Base-by-base conservation (phyloP, 345 rosid genomes). In the Pistacia vera region DNA sequence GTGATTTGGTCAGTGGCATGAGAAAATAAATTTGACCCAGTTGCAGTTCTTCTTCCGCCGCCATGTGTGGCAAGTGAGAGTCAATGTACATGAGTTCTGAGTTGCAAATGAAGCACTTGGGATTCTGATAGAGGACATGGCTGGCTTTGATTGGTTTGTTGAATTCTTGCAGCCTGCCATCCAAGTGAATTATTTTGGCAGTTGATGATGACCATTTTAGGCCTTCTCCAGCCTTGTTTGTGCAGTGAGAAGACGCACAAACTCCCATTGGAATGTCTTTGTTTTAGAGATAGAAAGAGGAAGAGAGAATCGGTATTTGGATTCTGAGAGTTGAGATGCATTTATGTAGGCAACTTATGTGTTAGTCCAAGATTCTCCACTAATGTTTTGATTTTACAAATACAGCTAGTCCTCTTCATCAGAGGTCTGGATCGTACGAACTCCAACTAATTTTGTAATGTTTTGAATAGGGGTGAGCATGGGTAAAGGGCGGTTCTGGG, bases 21-120 rank as follows among this genome's bases (percentile, higher is more conserved):
- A 86, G 81, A 72, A 84, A 86, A 60, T 84, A 88, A 18, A 84
- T 74, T 11, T 84, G 86, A 22, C 82, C 89, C 16, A 73, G 25
- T 54, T 80, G 85, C 7, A 88, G 85, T 17, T 81, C 79, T 57
- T 84, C 88, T 2, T 83, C 80, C 5, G 61, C 77, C 1, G 59
- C 59, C 22, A 80, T 71, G 0, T n/a, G 85, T 16, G 86, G 85
- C 59, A 77, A 20, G 25, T 8, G 51, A 18, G 75, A 73, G 66
- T 76, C 78, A 1, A 85, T 60, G 65, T 75, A 70, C 84, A 88
- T 83, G 46, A 81, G 52, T 35, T 84, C 88, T 0, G 87, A 78
- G 75, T 75, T 66, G 66, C 91, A 80, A 57, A 88, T 84, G 77
- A 88, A 86, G 83, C 76, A 74, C 11, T 70, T 68, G 3, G 85